phyloP scores from a whole-genome alignment of 1,284 basidiomycete species.

The Omphalotus olearius region DNA sequence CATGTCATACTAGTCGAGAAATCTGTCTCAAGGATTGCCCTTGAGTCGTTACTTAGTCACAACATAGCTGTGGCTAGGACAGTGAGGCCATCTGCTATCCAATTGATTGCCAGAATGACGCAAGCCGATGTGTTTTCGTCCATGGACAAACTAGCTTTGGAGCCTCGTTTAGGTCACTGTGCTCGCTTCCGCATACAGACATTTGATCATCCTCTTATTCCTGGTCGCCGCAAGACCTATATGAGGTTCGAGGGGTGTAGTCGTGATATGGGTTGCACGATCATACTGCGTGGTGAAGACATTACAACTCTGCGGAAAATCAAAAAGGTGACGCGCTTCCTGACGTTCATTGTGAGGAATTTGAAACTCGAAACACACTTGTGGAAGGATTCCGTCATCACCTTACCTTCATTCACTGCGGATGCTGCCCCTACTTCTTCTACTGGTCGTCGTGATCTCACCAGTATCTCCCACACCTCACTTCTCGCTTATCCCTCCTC shows the following conservation, averaged over 20 bases:
- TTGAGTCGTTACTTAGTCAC: conserved; percentile 85
- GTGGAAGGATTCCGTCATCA: conserved; percentile 91
- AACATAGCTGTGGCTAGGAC: conserved; percentile 90
- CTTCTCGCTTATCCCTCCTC: conserved; percentile 26
- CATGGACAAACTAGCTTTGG: conserved; percentile 89
- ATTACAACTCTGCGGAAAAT: conserved; percentile 76
- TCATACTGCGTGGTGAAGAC: conserved; percentile 89
- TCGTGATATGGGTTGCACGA: conserved; percentile 89
- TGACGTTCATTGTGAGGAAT: conserved; percentile 89
- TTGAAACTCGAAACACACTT: conserved; percentile 92
- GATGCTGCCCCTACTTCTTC: conserved; percentile 56
- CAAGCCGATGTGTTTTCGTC: conserved; percentile 95
- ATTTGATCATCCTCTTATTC: conserved; percentile 89
- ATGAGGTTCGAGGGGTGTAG: conserved; percentile 97
- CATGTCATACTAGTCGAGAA: conserved; percentile 93
- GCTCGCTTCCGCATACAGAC: conserved; percentile 88
- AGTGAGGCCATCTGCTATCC: conserved; percentile 86
- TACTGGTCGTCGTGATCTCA: conserved; percentile 24
- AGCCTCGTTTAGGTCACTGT: conserved; percentile 90
- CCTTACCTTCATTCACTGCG: conserved; percentile 61
- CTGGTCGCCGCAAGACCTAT: conserved; percentile 88
- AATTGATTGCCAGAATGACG: conserved; percentile 89
- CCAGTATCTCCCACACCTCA: conserved; percentile 18
- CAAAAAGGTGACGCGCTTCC: conserved; percentile 90
- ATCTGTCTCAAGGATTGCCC: conserved; percentile 87